A percentile compares a stretch with the other conserved stretches of the same genome.
Evolutionary conservation across 257 asterid species (phyloP).

Genomic region (Misopates orontium): DNA sequence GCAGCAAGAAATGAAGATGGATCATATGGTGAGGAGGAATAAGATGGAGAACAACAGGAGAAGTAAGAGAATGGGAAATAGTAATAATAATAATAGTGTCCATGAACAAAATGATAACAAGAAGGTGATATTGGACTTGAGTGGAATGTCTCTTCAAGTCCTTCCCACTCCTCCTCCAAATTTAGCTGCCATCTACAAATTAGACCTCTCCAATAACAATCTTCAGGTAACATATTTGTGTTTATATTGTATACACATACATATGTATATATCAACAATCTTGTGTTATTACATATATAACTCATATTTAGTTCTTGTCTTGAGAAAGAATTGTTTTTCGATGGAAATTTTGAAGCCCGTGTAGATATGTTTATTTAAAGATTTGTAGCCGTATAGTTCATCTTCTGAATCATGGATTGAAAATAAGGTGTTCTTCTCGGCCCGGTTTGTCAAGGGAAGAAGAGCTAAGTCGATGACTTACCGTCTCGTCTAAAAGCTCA

Average conservation of each 20-base stretch:
- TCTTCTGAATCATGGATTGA: too few relatives aligned
- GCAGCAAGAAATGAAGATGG: conserved; percentile 28
- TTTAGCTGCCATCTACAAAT: conserved; percentile 60
- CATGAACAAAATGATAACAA: conserved; percentile 26
- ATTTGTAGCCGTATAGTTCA: too few relatives aligned
- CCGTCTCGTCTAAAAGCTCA: too few relatives aligned
- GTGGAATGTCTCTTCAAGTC: conserved; percentile 64
- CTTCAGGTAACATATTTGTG: conserved; percentile 51
- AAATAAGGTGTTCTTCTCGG: too few relatives aligned
- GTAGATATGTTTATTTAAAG: too few relatives aligned
- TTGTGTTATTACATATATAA: too few relatives aligned
- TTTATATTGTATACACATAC: not conserved
- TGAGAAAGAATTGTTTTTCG: too few relatives aligned
- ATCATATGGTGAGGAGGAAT: conserved; percentile 5
- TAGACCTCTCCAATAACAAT: conserved; percentile 88
- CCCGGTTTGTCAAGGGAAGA: too few relatives aligned
- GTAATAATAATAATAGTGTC: conserved; percentile 28
- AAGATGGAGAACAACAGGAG: conserved; percentile 7
- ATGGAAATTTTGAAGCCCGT: too few relatives aligned
- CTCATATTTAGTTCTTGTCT: too few relatives aligned
- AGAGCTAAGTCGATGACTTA: too few relatives aligned
- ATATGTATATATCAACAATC: too few relatives aligned
- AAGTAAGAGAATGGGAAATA: conserved; percentile 11
- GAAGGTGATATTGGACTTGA: conserved; percentile 55
- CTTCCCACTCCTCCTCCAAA: conserved; percentile 58